Conservation (phyloP, 768 basidiomycete genomes). For the Phylloporus sp. region DNA sequence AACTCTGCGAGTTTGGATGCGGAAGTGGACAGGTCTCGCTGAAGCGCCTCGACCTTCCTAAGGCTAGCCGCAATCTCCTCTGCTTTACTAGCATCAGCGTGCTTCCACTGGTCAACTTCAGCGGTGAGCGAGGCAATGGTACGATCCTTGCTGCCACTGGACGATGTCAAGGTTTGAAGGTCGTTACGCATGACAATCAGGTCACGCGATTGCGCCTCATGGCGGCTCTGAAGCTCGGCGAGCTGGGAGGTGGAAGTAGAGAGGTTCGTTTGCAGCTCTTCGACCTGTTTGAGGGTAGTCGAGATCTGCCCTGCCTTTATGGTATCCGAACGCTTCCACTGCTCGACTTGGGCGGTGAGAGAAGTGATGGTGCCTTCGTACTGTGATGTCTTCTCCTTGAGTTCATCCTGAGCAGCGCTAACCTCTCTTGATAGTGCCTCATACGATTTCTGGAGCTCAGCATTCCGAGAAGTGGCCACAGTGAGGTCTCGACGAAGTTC, state of each 20-base stretch:
- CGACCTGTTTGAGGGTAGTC: not conserved
- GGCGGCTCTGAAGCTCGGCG: not conserved
- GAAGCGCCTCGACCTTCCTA: too few relatives aligned
- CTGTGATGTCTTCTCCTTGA: slow-evolving; percentile 3
- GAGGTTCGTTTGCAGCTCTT: not conserved
- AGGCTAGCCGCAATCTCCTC: too few relatives aligned
- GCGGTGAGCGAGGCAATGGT: not conserved
- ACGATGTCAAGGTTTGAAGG: not conserved
- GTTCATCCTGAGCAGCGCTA: not conserved
- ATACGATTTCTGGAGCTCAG: not conserved
- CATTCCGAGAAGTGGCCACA: not conserved
- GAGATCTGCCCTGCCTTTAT: not conserved
- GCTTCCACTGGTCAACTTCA: not conserved
- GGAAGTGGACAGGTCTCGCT: too few relatives aligned
- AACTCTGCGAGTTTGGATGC: too few relatives aligned
- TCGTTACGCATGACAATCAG: not conserved
- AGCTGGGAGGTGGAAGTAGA: not conserved
- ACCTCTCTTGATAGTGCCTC: not conserved
- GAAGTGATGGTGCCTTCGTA: not conserved
- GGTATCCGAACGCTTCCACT: not conserved
- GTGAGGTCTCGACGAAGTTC: slow-evolving; percentile 4
- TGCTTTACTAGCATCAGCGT: too few relatives aligned
- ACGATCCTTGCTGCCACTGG: not conserved
- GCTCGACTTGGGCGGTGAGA: slow-evolving; percentile 1
- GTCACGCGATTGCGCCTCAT: slow-evolving; percentile 2